Evolutionary conservation across 2,329 filamentous ascomycete genomes (phyloP).

Genomic region (Phyllosticta citriasiana): DNA sequence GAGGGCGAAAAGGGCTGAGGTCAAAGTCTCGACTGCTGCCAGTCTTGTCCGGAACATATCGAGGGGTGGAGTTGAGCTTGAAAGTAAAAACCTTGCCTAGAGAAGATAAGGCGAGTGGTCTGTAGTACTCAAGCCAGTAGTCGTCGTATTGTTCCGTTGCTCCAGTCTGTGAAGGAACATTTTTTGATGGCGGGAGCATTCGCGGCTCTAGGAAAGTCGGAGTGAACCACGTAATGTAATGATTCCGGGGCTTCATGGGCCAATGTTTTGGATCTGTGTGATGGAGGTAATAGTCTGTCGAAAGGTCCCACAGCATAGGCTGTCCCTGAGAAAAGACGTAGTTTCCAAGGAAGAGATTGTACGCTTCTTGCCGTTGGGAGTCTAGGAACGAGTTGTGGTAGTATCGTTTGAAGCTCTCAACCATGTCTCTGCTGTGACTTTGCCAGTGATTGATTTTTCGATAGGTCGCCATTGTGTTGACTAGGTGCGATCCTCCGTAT

Average conservation of each 20-base stretch:
- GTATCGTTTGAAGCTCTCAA: conserved; percentile 97
- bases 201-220: conserved; percentile 59
- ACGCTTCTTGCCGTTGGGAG: conserved; percentile 94
- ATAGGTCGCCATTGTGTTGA: conserved; percentile 99
- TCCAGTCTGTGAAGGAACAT: conserved; percentile 18
- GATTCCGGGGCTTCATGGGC: conserved; percentile 50
- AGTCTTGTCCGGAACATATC: conserved; percentile 67
- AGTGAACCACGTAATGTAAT: conserved; percentile 87
- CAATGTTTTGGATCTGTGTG: conserved; percentile 73
- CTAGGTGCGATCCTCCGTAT: conserved; percentile 92
- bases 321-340: conserved; percentile 81
- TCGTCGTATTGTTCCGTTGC: conserved; percentile 64
- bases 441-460: conserved; percentile 99
- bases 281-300: conserved; percentile 92
- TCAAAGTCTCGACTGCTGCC: conserved; percentile 68
- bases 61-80: conserved; percentile 81
- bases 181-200: conserved; percentile 43
- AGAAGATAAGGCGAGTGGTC: conserved; percentile 75
- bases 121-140: conserved; percentile 97
- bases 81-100: conserved; percentile 88
- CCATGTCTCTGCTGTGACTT: conserved; percentile 94
- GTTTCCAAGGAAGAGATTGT: conserved; percentile 93
- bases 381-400: conserved; percentile 99
- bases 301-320: conserved; percentile 93
- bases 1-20: conserved; percentile 77